Percentiles rank a stretch among this genome's conserved stretches.
Conservation (phyloP, 352 stramenopile genomes). For the Globisporangium apiculatum region DNA sequence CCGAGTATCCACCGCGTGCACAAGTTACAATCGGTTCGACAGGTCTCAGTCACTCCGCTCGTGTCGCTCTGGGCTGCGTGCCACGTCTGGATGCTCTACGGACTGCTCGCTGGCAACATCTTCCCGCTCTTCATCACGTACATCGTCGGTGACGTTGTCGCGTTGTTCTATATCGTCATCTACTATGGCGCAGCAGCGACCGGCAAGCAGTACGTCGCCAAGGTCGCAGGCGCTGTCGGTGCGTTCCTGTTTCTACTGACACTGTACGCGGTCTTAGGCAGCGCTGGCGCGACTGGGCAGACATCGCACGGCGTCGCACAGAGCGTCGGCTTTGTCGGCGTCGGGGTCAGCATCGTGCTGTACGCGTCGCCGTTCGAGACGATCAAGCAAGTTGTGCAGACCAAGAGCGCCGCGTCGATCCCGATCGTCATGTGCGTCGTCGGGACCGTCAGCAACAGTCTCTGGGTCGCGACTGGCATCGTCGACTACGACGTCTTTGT, state of each 20-base stretch:
- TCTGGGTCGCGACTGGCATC: constrained; percentile 47
- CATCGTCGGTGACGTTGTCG: constrained; percentile 18
- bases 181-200: constrained; percentile 4
- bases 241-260: constrained; percentile 5
- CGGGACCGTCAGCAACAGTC: constrained; percentile 37
- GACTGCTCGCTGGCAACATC: constrained; percentile 9
- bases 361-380: constrained; percentile 25
- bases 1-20: constrained; percentile 14
- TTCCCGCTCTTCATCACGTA: constrained; percentile 28
- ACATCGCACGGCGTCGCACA: constrained; percentile 9
- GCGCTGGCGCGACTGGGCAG: constrained; percentile 21
- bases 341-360: constrained; percentile 21
- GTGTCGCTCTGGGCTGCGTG: constrained; percentile 17
- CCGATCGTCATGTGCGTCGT: constrained; percentile 38
- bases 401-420: constrained; percentile 28
- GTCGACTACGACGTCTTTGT: constrained; percentile 41
- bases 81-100: constrained; percentile 15
- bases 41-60: constrained; percentile 20
- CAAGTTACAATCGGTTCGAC: constrained; percentile 12
- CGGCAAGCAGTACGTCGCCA: constrained; percentile 3
- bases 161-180: constrained; percentile 16
- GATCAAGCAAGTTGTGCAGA: constrained; percentile 22
- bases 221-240: constrained; percentile 3
- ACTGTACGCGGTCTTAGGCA: constrained; percentile 23
- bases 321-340: constrained; percentile 6